Base-by-base conservation (phyloP, 805 yeast genomes). In the Lipomyces orientalis region DNA sequence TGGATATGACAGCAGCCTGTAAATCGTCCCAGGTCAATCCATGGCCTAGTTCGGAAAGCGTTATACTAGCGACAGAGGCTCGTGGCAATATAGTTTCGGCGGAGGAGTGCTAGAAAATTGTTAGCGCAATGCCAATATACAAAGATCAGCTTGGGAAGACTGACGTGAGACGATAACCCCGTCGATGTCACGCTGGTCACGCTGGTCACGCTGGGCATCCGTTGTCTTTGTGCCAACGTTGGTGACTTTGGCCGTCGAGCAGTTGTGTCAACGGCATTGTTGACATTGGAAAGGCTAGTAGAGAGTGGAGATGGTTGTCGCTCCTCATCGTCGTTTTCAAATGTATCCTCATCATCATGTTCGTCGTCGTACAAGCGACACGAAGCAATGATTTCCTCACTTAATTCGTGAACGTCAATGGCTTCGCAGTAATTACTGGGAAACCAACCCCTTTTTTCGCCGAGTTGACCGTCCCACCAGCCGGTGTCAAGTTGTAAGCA, bases 401-500 rank as follows among this genome's bases (percentile, higher is more conserved):
- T 52, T 10, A 65, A 31, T 39, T 62, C 68, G 8, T 29, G 64
- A 6, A 49, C 52, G 12, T 62, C 73, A 37, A 68, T 82, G 0
- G 83, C 76, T 58, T 84, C 82, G 34, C 87, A 87, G 77, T 77
- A 81, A 71, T 81, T 81, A 51, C 80, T 76, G 31, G 83, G 83
- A 56, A 81, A 77, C 83, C 83, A 81, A 52, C 84, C 84, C 22
- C 83, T 73, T 14, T 74, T 74, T 62, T 78, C 78, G 8, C 77
- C 69, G 60, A 79, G 69, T n/a, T 82, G 79, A 12, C 81, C 83
- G 64, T 81, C 83, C 58, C 81, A 82, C 84, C 84, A 81, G 58
- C 84, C 84, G 4, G 81, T 74, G 34, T 77, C 71, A 66, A 81
- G 82, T 29, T 78, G 75, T 34, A 77, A 71, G 67, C 80, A 81